These are phyloP conservation scores for Zygoascus tannicola DNA, from an alignment of 805 yeast genomes.

Conservation along the genomic window DNA sequence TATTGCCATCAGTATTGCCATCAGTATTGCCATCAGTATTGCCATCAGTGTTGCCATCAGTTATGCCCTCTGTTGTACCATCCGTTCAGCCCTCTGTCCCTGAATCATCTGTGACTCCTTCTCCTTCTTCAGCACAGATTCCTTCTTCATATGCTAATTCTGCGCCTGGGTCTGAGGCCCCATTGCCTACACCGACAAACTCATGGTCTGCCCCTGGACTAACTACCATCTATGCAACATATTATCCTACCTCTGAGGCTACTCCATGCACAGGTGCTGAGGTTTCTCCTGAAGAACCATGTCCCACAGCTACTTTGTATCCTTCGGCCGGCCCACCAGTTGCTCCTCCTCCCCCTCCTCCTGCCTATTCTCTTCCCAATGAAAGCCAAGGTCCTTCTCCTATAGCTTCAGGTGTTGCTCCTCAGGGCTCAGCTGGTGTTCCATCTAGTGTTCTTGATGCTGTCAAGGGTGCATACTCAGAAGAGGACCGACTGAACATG, in stretches of 20 bases:
- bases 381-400: background rate
- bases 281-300: background rate
- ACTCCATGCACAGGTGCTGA: background rate
- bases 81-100: background rate
- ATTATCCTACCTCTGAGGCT: background rate
- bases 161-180: background rate
- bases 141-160: background rate
- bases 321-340: background rate
- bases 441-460: background rate
- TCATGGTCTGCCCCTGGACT: background rate
- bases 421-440: no score
- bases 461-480: conserved; percentile 1
- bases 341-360: background rate
- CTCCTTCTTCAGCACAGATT: background rate
- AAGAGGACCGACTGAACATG: conserved; percentile 7
- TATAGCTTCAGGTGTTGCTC: background rate
- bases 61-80: no score
- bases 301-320: background rate
- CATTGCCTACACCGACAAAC: background rate
- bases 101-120: background rate
- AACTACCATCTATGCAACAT: background rate
- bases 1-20: no score
- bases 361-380: background rate
- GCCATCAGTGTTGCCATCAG: no score
- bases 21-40: no score